Base-by-base conservation (phyloP, 2,329 filamentous ascomycete genomes). In the Ophiostoma piceae region DNA sequence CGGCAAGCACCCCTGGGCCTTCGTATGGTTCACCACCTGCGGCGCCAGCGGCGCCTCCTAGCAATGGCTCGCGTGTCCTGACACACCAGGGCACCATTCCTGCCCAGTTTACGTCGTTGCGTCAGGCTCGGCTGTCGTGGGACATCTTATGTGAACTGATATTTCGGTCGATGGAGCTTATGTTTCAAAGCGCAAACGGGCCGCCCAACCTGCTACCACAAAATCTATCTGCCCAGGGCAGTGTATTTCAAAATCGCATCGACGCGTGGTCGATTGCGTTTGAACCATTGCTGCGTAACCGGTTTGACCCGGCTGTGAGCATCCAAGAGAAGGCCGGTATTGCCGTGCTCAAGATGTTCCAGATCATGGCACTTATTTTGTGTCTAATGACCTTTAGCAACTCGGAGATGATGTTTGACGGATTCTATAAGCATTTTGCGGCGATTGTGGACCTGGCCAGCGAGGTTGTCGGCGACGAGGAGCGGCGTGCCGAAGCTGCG, bases 321-420 rank as follows among this genome's bases (percentile, higher is more conserved):
- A 82, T 80, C 37, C 84, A 87, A 72, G 85, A 87, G 74, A 86
- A 86, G 73, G 83, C 85, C 0, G 86, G 83, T 65, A 88, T 88
- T 70, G 82, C 85, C 5, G 85, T 87, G 12, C 79, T 89, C 6
- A 88, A 88, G 74, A 88, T 89, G 86, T 82, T 83, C 69, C 85
- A 87, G 71, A 80, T 87, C 67, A 89, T 87, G 81, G 82, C 81
- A 11, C 79, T 81, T 65, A 80, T 89, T 43, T 77, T 89, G 6
- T 87, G 86, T 73, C 78, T 84, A 57, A 88, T 87, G 84, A 85
- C 84, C 11, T 89, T 88, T 74, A 85, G 82, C 75, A 82, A 84
- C 68, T 84, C 79, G 65, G 87, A 89, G 75, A 82, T 83, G 68
- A 81, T 84, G 47, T 89, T 89, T 71, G 87, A 89, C 73, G 75